Conservation (phyloP, 2,329 filamentous ascomycete species). For the Trichoderma koningiopsis region DNA sequence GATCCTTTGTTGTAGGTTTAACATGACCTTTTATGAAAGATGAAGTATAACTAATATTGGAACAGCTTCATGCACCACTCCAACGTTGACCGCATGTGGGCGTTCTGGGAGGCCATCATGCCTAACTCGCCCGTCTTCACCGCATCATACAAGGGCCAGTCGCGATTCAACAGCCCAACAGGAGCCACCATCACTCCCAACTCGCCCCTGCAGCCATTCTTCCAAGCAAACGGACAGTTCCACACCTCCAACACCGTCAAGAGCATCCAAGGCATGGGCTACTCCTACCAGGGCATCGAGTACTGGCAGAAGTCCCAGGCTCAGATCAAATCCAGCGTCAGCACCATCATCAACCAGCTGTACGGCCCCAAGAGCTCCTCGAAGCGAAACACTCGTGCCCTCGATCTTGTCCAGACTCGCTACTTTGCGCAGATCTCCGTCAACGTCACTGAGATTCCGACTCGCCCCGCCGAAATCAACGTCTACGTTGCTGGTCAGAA, state of each 20-base stretch:
- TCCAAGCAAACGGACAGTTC: slow-evolving; percentile 41
- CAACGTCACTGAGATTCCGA: slow-evolving; percentile 40
- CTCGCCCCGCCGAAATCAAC: slow-evolving; percentile 38
- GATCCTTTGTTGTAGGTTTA: slow-evolving; percentile 48
- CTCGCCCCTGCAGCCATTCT: slow-evolving; percentile 55
- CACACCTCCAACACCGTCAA: slow-evolving; percentile 46
- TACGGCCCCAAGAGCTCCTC: slow-evolving; percentile 31
- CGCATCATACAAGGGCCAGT: slow-evolving; percentile 38
- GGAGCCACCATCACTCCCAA: slow-evolving; percentile 46
- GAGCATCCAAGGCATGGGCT: slow-evolving; percentile 42
- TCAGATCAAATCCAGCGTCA: slow-evolving; percentile 39
- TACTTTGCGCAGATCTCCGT: slow-evolving; percentile 42
- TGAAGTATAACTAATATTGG: not conserved
- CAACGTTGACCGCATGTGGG: slow-evolving; percentile 66
- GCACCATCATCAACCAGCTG: slow-evolving; percentile 38
- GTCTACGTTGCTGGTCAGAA: slow-evolving; percentile 39
- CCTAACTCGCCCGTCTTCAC: slow-evolving; percentile 41
- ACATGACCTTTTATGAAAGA: not conserved
- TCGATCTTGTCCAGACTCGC: slow-evolving; percentile 31
- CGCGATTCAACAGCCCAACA: slow-evolving; percentile 45
- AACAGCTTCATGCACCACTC: slow-evolving; percentile 44
- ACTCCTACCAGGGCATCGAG: slow-evolving; percentile 44
- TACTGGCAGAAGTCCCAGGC: slow-evolving; percentile 38
- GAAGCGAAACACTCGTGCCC: not conserved
- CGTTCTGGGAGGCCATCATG: slow-evolving; percentile 53